A percentile compares a stretch with the other conserved stretches of the same genome.
Evolutionary conservation across 805 yeast species (phyloP).

Genomic region (Saccharomycopsis malanga): DNA sequence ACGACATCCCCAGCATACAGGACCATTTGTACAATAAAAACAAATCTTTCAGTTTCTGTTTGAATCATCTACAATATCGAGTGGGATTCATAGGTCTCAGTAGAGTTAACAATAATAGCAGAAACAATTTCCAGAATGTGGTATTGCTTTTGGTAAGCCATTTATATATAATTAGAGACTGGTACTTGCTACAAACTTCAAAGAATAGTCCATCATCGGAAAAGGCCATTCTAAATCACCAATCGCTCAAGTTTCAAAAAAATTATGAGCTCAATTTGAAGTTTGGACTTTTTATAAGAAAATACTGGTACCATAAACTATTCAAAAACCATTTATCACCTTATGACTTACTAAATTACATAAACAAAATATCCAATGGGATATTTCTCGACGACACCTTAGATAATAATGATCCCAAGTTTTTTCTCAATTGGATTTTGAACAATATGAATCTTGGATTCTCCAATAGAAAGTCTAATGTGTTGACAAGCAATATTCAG

Average conservation of each 20-base stretch:
- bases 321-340: slow-evolving; percentile 61
- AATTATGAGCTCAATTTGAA: slow-evolving; percentile 35
- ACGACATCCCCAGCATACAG: slow-evolving; percentile 11
- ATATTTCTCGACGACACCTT: slow-evolving; percentile 29
- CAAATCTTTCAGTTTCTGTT: slow-evolving; percentile 29
- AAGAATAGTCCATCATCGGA: not conserved
- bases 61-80: slow-evolving; percentile 38
- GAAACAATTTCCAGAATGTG: slow-evolving; percentile 34
- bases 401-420: slow-evolving; percentile 44
- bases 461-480: slow-evolving; percentile 20
- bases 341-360: slow-evolving; percentile 50
- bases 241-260: slow-evolving; percentile 13
- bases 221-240: not conserved
- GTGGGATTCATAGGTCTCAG: slow-evolving; percentile 57
- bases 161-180: slow-evolving; percentile 42
- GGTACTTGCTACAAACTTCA: slow-evolving; percentile 27
- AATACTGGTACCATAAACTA: slow-evolving; percentile 56
- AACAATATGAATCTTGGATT: slow-evolving; percentile 35
- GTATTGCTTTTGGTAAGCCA: slow-evolving; percentile 52
- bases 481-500: slow-evolving; percentile 38
- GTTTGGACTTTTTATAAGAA: slow-evolving; percentile 43
- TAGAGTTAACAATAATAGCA: slow-evolving; percentile 37
- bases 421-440: slow-evolving; percentile 53
- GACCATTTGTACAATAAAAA: not conserved
- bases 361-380: slow-evolving; percentile 38